Evolutionary conservation across 2,329 filamentous ascomycete genomes (phyloP).

Genomic region (Microdochium nivale): DNA sequence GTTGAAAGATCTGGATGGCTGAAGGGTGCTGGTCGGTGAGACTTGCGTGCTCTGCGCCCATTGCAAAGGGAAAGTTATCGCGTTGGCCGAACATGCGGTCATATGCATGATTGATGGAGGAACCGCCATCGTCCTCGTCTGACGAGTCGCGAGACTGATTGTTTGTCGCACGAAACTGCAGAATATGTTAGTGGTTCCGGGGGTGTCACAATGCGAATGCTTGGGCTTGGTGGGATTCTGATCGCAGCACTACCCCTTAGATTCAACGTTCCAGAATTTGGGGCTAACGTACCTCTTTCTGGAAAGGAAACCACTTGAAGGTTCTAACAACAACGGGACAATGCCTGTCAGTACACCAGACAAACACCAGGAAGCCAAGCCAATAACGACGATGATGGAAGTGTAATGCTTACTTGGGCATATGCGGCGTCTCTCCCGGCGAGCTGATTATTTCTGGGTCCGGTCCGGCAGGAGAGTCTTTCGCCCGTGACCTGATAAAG

Average conservation of each 20-base stretch:
- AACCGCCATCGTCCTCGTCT: conserved; percentile 44
- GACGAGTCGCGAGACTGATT: conserved; percentile 42
- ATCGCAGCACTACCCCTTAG: background rate
- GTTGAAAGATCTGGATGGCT: conserved; percentile 50
- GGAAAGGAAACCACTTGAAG: conserved; percentile 42
- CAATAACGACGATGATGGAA: background rate
- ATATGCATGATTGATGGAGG: conserved; percentile 48
- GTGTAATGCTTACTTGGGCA: conserved; percentile 13
- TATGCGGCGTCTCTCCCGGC: conserved; percentile 17
- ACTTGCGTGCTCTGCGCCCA: conserved; percentile 33
- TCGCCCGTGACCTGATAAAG: conserved; percentile 37
- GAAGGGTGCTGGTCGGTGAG: conserved; percentile 42
- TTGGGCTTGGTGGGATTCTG: background rate
- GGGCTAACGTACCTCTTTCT: conserved; percentile 36
- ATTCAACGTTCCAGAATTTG: background rate
- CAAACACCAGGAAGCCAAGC: background rate
- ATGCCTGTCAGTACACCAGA: conserved; percentile 4
- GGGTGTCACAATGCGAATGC: conserved; percentile 1
- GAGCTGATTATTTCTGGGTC: conserved; percentile 22
- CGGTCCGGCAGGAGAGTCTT: conserved; percentile 40
- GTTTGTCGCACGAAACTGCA: conserved; percentile 41
- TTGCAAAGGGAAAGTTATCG: conserved; percentile 49
- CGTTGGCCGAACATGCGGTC: conserved; percentile 49
- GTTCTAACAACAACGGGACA: conserved; percentile 13
- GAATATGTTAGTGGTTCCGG: conserved; percentile 5